Percentiles rank a stretch among this genome's conserved stretches.
phyloP scores from a whole-genome alignment of 1,284 basidiomycete species.

The Pseudozyma tsukubaensis region DNA sequence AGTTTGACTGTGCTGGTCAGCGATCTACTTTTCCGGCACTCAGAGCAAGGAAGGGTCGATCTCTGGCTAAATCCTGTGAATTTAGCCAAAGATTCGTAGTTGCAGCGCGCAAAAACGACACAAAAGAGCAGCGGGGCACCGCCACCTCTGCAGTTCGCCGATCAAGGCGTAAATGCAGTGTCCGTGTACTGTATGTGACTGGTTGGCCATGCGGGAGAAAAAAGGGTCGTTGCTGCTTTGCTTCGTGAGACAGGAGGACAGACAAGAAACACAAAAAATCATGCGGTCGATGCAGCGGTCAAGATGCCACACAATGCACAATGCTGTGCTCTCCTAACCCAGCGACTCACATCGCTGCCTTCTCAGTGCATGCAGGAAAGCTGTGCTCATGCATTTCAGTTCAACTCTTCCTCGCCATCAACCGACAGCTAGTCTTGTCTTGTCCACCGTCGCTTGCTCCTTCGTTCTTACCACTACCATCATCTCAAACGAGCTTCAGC shows the following conservation, averaged over 20 bases:
- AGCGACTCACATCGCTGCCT: neutral
- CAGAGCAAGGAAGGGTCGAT: too few species aligned
- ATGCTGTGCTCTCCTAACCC: neutral
- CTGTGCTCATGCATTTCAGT: slow-evolving; percentile 22
- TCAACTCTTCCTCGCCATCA: neutral
- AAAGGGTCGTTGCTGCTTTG: neutral
- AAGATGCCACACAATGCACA: too few species aligned
- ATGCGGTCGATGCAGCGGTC: slow-evolving; percentile 7
- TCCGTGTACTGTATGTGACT: neutral
- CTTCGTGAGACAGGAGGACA: neutral
- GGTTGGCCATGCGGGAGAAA: neutral
- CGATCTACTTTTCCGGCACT: neutral
- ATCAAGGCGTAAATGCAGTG: slow-evolving; percentile 1
- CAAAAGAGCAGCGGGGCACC: neutral
- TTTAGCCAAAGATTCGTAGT: neutral
- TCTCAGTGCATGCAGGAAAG: slow-evolving; percentile 21
- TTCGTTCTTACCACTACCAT: slow-evolving; percentile 1
- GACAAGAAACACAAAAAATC: neutral
- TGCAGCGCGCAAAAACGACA: neutral
- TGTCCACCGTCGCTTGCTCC: neutral
- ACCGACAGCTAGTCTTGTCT: too few species aligned
- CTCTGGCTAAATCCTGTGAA: neutral
- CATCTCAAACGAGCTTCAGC: neutral
- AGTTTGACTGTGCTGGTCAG: slow-evolving; percentile 1
- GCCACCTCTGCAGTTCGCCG: slow-evolving; percentile 8